Evolutionary conservation across 495 filamentous ascomycete species (phyloP).

Genomic region (Daldinia childiae): DNA sequence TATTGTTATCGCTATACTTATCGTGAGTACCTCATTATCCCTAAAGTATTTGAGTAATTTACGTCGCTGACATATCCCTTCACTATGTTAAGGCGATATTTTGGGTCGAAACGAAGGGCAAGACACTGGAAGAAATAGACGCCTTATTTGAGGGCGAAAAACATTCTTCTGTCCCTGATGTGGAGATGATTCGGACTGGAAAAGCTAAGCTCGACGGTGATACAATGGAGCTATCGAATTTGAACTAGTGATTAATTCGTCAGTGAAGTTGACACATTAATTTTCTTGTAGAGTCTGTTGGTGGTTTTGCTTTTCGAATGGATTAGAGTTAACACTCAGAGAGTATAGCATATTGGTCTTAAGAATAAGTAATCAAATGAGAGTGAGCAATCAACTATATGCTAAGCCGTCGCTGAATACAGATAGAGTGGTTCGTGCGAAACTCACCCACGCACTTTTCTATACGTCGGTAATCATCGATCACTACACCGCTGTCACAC

Average conservation of each 20-base stretch:
- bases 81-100: conserved; percentile 21
- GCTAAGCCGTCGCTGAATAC: no score
- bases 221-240: background rate
- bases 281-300: background rate
- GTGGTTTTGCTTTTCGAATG: background rate
- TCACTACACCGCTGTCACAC: background rate
- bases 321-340: background rate
- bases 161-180: conserved; percentile 55
- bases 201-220: conserved; percentile 28
- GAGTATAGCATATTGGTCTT: background rate
- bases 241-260: background rate
- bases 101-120: conserved; percentile 49
- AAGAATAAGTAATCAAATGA: no score
- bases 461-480: background rate
- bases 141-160: conserved; percentile 52
- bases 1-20: conserved; percentile 41
- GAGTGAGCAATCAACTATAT: no score
- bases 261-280: background rate
- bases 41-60: background rate
- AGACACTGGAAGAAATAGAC: conserved; percentile 50
- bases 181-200: conserved; percentile 52
- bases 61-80: background rate
- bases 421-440: no score
- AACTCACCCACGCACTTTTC: no score
- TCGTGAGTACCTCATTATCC: conserved; percentile 24